Evolutionary conservation across 768 basidiomycete species (phyloP).

Genomic region (Suillus paluster): DNA sequence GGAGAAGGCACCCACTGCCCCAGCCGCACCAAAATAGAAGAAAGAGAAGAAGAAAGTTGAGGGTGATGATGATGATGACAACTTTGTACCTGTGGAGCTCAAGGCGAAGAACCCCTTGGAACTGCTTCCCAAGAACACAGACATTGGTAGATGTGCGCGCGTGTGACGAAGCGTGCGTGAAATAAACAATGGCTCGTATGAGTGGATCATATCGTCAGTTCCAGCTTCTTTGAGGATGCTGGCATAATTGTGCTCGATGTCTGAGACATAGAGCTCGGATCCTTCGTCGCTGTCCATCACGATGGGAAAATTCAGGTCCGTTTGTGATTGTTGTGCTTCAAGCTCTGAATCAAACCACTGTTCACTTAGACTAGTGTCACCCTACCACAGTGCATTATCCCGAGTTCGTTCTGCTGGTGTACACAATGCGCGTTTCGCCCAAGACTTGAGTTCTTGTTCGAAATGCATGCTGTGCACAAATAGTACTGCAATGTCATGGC

Average conservation of each 20-base stretch:
- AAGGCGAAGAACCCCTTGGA: constrained; percentile 96
- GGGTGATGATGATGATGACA: constrained; percentile 80
- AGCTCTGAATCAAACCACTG: no score
- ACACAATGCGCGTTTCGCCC: neutral
- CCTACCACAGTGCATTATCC: no score
- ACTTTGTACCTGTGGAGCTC: constrained; percentile 75
- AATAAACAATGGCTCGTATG: constrained; percentile 69
- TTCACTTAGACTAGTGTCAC: no score
- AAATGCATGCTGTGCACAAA: no score
- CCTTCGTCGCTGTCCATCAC: constrained; percentile 30
- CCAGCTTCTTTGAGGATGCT: constrained; percentile 12
- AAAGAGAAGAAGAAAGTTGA: constrained; percentile 59
- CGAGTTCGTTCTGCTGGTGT: neutral
- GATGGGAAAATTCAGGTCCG: neutral
- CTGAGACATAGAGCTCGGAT: constrained; percentile 33
- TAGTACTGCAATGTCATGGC: no score
- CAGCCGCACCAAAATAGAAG: constrained; percentile 52
- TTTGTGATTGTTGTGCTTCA: neutral
- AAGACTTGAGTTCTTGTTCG: no score
- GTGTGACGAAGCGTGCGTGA: constrained; percentile 63
- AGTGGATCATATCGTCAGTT: constrained; percentile 11
- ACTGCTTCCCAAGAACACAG: constrained; percentile 83
- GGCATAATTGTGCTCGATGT: constrained; percentile 25
- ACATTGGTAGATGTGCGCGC: constrained; percentile 78
- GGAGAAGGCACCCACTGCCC: constrained; percentile 56